Evolutionary conservation across 805 yeast species (phyloP).

Genomic region (Hanseniaspora lachancei): DNA sequence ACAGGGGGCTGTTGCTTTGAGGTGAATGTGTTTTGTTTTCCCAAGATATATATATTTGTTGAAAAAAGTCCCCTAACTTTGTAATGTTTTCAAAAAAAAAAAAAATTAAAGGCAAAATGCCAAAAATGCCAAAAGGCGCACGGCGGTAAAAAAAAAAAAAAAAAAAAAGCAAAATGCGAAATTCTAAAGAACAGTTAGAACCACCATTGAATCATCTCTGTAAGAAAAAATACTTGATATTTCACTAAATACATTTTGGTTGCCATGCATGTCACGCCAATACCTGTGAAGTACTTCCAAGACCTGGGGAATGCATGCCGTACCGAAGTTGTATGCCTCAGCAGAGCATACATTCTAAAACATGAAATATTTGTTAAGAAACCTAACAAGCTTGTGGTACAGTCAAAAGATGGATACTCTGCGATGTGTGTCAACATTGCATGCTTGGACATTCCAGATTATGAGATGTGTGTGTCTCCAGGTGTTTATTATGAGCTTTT

Average conservation of each 20-base stretch:
- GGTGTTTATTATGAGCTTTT: background rate
- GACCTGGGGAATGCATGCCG: background rate
- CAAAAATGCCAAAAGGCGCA: no score
- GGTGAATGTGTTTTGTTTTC: no score
- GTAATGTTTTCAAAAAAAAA: no score
- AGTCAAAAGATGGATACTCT: background rate
- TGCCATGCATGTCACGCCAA: background rate
- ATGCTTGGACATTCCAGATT: background rate
- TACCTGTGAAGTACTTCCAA: background rate
- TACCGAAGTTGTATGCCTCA: background rate
- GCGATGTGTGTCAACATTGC: background rate
- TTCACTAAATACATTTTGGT: background rate
- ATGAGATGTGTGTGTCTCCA: background rate
- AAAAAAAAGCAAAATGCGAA: no score
- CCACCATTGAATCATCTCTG: no score
- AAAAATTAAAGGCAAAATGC: no score
- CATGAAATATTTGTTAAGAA: background rate
- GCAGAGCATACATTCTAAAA: background rate
- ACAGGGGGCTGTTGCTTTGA: slow-evolving; percentile 23
- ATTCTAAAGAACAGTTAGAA: no score
- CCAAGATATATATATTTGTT: background rate
- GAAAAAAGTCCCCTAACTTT: no score
- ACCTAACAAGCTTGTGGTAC: background rate
- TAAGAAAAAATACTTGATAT: no score
- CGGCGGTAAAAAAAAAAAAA: no score